Evolutionary conservation across 2,329 filamentous ascomycete species (phyloP), one percentile per base, ranked within the genome.

Genomic region (Coccinonectria pachysandricola): DNA sequence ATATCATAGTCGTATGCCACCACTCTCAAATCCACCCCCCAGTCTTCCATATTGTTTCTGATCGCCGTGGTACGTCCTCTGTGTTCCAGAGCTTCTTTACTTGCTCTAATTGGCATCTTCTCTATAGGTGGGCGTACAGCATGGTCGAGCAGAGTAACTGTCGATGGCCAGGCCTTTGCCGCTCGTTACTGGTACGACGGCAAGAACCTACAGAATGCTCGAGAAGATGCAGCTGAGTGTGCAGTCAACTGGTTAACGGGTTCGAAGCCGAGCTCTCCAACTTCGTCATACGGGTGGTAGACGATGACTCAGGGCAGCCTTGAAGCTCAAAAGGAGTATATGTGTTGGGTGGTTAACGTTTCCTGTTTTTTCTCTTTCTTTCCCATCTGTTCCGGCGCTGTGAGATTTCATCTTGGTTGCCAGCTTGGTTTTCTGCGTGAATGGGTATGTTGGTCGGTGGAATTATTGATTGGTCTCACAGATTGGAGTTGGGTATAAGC

Each of bases 131-230:
- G 85, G 40, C 81, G 86, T 45, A 94, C 86, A 32, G 86, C 86
- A 31, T 94, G 86, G 86, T 88, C 84, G 31, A 81, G 79, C 61
- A 70, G 69, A 32, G 84, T 93, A 32, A 74, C 65, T n/a, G 70
- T 93, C 31, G 64, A 71, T 42, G 77, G 76, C 28, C 59, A 67
- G 26, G 66, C 60, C 23, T 68, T 83, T 44, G 52, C 67, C n/a
- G 85, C 85, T 23, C 73, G 84, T 36, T 93, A 75, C 58, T 94
- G 84, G 84, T 94, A 93, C 57, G 86, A 92, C 54, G 85, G 85
- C 35, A 75, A 84, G 51, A 85, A 84, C 49, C 67, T 88, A 54
- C 75, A 87, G 63, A 92, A 92, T 48, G 85, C 85, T 32, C 79
- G 75, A 57, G 86, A 94, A 55, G 86, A 94, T 52, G 86, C 84